Evolutionary conservation across 106 monocot genomes (phyloP).

Genomic region (Allium fistulosum): DNA sequence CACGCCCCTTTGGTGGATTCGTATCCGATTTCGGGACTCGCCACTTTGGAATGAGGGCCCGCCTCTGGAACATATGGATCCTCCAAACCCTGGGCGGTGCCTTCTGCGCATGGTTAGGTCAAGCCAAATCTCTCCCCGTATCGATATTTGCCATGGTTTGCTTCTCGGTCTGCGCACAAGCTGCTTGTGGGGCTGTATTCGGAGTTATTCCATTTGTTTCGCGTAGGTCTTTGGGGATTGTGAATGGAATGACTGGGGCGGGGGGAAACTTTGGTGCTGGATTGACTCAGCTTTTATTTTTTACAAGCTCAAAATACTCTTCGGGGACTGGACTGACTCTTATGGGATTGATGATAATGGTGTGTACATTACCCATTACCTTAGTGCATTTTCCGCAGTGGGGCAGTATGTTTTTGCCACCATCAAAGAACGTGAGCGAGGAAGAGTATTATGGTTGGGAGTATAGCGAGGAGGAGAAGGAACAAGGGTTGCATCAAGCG

Average conservation of each 20-base stretch:
- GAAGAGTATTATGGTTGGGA: background rate
- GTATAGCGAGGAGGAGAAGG: conserved; percentile 5
- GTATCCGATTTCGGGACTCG: conserved; percentile 4
- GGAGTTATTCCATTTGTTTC: conserved; percentile 4
- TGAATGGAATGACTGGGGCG: conserved; percentile 1
- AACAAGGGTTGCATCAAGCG: background rate
- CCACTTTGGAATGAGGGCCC: conserved; percentile 3
- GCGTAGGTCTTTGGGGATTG: background rate
- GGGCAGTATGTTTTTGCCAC: conserved; percentile 3
- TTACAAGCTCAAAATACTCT: background rate
- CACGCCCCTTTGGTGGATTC: background rate
- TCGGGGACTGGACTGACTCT: conserved; percentile 1
- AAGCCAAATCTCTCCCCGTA: background rate
- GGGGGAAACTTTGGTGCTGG: conserved; percentile 5
- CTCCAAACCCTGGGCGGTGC: conserved; percentile 2
- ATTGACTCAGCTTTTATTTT: background rate
- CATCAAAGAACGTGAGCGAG: background rate
- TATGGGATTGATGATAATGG: conserved; percentile 4
- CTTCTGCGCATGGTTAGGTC: conserved; percentile 1
- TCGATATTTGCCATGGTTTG: conserved; percentile 6
- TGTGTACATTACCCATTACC: background rate
- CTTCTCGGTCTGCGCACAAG: conserved; percentile 3
- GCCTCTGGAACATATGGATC: conserved; percentile 5
- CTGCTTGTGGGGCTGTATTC: conserved; percentile 3
- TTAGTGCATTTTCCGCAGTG: conserved; percentile 5